phyloP scores from a whole-genome alignment of 192 early-diverging fungal species.

The Coemansia sp. region DNA sequence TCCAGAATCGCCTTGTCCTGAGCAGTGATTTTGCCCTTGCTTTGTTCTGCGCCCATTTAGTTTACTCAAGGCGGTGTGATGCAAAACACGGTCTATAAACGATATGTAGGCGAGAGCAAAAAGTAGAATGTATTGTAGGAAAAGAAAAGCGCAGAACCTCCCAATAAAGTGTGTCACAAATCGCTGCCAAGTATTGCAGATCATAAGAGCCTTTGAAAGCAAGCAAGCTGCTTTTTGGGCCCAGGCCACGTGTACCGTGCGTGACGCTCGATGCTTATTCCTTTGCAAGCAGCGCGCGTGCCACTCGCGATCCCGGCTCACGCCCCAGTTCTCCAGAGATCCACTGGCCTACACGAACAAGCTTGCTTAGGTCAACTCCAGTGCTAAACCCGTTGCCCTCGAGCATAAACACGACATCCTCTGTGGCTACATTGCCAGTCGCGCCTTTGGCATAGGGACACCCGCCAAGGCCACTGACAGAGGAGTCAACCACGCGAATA shows the following conservation, averaged over 20 bases:
- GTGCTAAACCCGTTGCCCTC: slow-evolving; percentile 81
- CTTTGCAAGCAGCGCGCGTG: slow-evolving; percentile 43
- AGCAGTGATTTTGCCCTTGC: slow-evolving; percentile 66
- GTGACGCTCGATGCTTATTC: not conserved
- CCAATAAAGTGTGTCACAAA: not conserved
- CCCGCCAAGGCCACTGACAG: slow-evolving; percentile 90
- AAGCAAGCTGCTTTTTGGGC: slow-evolving; percentile 1
- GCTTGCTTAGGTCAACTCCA: slow-evolving; percentile 70
- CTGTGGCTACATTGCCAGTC: slow-evolving; percentile 94
- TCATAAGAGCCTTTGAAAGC: not conserved
- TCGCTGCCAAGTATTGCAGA: not conserved
- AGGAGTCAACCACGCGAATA: slow-evolving; percentile 90
- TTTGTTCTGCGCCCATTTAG: slow-evolving; percentile 54
- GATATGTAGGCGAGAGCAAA: not conserved
- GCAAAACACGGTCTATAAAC: not conserved
- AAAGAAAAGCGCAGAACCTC: not conserved
- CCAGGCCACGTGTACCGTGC: not conserved
- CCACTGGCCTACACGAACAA: slow-evolving; percentile 79
- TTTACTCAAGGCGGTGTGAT: not conserved
- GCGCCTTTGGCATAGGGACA: slow-evolving; percentile 97
- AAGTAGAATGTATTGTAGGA: not conserved
- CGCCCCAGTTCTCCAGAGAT: slow-evolving; percentile 81
- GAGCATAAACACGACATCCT: slow-evolving; percentile 94
- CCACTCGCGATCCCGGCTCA: slow-evolving; percentile 56
- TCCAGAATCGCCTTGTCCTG: slow-evolving; percentile 95